Base-by-base conservation (phyloP, 805 yeast genomes). In the Zygosaccharomyces bailii region DNA sequence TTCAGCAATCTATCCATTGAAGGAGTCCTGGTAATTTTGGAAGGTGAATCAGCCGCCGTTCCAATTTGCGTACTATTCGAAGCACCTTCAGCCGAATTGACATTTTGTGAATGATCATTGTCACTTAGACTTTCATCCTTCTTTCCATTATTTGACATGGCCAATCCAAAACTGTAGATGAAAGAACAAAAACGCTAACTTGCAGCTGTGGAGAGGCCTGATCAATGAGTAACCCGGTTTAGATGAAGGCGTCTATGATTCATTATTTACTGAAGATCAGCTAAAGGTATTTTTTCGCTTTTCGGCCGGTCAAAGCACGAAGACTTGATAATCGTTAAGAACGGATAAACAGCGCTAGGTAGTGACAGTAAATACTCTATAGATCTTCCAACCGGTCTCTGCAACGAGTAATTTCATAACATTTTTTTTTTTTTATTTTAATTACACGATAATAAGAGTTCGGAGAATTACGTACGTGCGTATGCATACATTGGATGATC, bases 1-100 rank as follows among this genome's bases (percentile, higher is more conserved):
- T 67, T 68, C 23, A 67, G 47, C 14, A 61, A 59, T 25, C 53
- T 60, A n/a, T 48, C 60, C 7, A 49, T 20, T 13, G 49, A 48
- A 5, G 52, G 46, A n/a, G 48, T 48, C 34, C 38, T 35, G 5
- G 44, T 42, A 11, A 20, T 33, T 23, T 48, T 48, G 18, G 43
- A 30, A 6, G 48, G 42, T 16, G 45, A 43, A 11, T 31, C 48
- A 2, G 48, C 29, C 6, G 34, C 14, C 9, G 24, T 30, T 21
- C 36, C 39, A 25, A 25, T 38, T n/a, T 45, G 44, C 32, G 39
- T 32, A 13, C 31, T 24, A 10, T 44, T 42, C 19, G 29, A 21
- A 23, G 29, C 30, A n/a, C 33, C 25, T 30, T 39, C 44, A 13
- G 16, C 23, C 20, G 36, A 38, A 13, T 17, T 16, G 38, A 9